These are phyloP conservation scores for Micromonas commoda DNA, from an alignment of 139 green algal genomes.

Conservation along the genomic window DNA sequence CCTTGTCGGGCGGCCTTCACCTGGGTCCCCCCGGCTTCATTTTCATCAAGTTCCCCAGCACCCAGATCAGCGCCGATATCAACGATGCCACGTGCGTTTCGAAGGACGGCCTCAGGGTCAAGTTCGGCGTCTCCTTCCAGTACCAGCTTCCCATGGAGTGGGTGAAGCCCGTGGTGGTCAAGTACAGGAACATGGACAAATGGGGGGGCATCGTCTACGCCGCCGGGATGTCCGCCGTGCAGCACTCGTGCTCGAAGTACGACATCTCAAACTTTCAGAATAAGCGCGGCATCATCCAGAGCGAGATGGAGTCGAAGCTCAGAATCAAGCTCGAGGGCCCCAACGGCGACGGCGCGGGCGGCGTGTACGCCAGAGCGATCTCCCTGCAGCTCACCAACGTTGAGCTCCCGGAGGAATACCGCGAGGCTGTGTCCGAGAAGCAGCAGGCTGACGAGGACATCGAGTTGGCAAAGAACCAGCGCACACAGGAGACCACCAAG, in stretches of 20 bases:
- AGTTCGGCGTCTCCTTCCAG: background rate
- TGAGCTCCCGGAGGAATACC: background rate
- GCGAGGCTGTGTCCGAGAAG: background rate
- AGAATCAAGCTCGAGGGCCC: background rate
- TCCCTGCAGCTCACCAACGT: background rate
- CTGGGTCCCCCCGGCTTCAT: background rate
- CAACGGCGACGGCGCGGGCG: background rate
- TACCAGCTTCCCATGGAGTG: background rate
- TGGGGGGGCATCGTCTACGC: background rate
- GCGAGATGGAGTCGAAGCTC: background rate
- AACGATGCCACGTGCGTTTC: constrained; percentile 6
- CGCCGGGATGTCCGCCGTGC: background rate
- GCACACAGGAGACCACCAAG: background rate
- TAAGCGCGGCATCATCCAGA: background rate
- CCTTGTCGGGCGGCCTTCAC: too few species aligned
- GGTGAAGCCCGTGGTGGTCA: background rate
- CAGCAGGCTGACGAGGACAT: background rate
- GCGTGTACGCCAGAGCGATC: background rate
- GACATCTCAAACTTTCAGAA: background rate
- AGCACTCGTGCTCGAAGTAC: background rate
- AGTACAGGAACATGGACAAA: background rate
- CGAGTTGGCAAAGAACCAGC: background rate
- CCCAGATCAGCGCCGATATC: background rate
- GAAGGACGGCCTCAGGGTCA: background rate
- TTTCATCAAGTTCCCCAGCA: constrained; percentile 13